Base-by-base conservation (phyloP, 2,329 filamentous ascomycete species). In the Trichoderma lentiforme region DNA sequence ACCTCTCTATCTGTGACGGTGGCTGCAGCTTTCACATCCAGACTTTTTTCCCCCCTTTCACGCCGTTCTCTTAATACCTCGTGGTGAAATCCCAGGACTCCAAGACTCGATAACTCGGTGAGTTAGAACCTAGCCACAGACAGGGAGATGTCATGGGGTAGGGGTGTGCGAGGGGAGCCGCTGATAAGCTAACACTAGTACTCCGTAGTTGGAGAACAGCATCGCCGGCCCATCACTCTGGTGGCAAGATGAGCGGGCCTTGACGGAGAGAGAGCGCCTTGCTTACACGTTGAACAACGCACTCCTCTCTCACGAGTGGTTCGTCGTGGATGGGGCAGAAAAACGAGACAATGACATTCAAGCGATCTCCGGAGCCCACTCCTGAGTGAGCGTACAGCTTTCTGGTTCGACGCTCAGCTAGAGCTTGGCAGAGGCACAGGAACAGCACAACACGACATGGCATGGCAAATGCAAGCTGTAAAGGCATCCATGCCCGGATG, bases 151-250 rank as follows among this genome's bases (percentile, higher is more conserved):
- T 24, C 26, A 67, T 57, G 34, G 64, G 56, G 28, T n/a, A 47
- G 56, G 66, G 66, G 56, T 11, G 64, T 60, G 56, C 36, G 66
- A 30, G 56, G 66, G 69, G 15, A 56, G 60, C 57, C 43, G 43
- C 69, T 56, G 69, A 71, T 71, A 65, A 71, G 69, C 69, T 71
- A 71, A 64, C 69, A 64, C 60, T 62, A 71, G 66, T 69, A 60
- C 66, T 69, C 66, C 66, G 66, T 69, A 69, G 66, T 60, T 69
- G 66, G 66, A 61, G 56, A 61, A 69, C 21, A 32, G 21, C 66
- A 34, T 69, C 66, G 28, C 56, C 56, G 56, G 66, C 56, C 66
- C 56, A 69, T 69, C 28, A 61, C 11, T 34, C 32, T 69, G 66
- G 66, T 69, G 66, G 66, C 66, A 58, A 69, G 66, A 61, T 24